Conservation (phyloP, 352 stramenopile species). For the Elongisporangium undulatum region DNA sequence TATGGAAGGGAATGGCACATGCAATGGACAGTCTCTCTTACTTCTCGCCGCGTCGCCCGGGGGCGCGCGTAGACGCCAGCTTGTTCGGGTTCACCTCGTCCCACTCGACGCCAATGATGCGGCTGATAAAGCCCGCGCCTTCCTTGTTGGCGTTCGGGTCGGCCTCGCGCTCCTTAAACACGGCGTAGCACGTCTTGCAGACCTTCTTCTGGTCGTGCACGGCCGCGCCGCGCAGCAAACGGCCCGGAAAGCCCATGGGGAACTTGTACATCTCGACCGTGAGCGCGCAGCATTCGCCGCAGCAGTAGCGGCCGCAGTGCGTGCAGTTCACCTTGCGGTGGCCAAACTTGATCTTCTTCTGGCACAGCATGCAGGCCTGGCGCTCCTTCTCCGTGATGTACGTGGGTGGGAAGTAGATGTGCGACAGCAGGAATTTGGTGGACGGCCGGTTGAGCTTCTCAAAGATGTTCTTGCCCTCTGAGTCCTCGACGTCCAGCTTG, state of each 20-base stretch:
- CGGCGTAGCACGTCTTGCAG: conserved; percentile 84
- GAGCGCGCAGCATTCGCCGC: conserved; percentile 61
- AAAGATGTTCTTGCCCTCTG: conserved; percentile 80
- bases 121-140: conserved; percentile 64
- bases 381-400: conserved; percentile 87
- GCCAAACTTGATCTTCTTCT: conserved; percentile 86
- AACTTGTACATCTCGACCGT: conserved; percentile 76
- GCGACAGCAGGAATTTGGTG: conserved; percentile 62
- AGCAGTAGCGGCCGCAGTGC: conserved; percentile 77
- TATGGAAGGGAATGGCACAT: neutral
- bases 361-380: conserved; percentile 78
- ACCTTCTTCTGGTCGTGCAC: conserved; percentile 67
- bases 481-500: conserved; percentile 86
- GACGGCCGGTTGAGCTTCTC: conserved; percentile 78
- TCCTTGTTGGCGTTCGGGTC: conserved; percentile 48
- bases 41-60: conserved; percentile 65
- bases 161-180: conserved; percentile 80
- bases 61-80: conserved; percentile 31
- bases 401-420: conserved; percentile 86
- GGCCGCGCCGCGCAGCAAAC: conserved; percentile 57
- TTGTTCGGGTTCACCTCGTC: conserved; percentile 90
- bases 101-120: conserved; percentile 85
- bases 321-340: conserved; percentile 85
- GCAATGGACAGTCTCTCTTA: conserved; percentile 2
- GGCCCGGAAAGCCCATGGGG: conserved; percentile 79